phyloP scores from a whole-genome alignment of 257 asterid genomes.

The Pogostemon cablin region DNA sequence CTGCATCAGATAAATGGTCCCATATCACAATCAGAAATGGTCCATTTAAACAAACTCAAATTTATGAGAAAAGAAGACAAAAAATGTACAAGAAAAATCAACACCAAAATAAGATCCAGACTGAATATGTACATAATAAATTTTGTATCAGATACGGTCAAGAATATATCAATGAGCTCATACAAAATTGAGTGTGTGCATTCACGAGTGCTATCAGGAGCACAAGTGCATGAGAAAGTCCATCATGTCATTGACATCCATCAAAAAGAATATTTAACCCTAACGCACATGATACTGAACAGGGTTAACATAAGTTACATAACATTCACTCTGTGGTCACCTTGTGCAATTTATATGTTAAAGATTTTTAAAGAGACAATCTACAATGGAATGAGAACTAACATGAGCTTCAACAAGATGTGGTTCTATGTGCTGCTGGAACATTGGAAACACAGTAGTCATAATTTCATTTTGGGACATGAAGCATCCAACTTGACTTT shows the following conservation, averaged over 20 bases:
- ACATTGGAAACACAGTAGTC: conserved; percentile 97
- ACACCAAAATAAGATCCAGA: conserved; percentile 14
- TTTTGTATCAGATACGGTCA: background rate
- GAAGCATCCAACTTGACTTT: conserved; percentile 85
- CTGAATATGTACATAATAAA: background rate
- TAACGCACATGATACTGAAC: background rate
- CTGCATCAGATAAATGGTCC: conserved; percentile 55
- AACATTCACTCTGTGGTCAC: background rate
- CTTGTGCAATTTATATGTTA: conserved; percentile 14
- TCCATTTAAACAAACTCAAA: background rate
- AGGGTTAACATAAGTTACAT: conserved; percentile 3
- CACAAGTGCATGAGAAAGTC: background rate
- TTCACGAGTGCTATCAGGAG: background rate
- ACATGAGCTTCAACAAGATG: conserved; percentile 99
- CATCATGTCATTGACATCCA: conserved; percentile 2
- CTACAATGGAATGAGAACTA: conserved; percentile 43
- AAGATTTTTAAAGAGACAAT: conserved; percentile 4
- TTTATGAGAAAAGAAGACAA: conserved; percentile 12
- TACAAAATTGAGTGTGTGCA: background rate
- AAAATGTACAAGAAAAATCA: background rate
- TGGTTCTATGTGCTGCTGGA: conserved; percentile 99
- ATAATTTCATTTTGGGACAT: conserved; percentile 91
- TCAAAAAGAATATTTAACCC: background rate
- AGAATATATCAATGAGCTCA: conserved; percentile 19
- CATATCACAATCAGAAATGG: conserved; percentile 31